A percentile compares a stretch with the other conserved stretches of the same genome.
phyloP scores from a whole-genome alignment of 139 green algal genomes.

The Tetratostichococcus sp. region DNA sequence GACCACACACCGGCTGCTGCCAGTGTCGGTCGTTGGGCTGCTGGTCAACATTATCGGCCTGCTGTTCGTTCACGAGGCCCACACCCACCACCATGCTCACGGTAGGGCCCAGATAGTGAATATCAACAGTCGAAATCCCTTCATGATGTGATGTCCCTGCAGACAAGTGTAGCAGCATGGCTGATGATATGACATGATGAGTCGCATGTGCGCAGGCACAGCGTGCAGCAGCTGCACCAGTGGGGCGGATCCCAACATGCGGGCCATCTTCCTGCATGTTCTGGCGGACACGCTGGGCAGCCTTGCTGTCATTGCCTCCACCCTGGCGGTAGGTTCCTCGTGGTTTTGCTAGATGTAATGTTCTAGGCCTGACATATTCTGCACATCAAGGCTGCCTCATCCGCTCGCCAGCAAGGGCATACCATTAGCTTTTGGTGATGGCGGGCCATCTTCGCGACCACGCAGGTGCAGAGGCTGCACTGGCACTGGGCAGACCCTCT shows the following conservation, averaged over 20 bases:
- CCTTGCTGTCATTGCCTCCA: constrained; percentile 35
- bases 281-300: constrained; percentile 40
- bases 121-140: too few species aligned
- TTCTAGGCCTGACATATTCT: too few species aligned
- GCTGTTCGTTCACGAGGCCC: constrained; percentile 39
- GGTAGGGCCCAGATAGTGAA: neutral
- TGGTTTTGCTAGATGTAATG: too few species aligned
- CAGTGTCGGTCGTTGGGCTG: constrained; percentile 30
- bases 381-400: too few species aligned
- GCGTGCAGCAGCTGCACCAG: neutral
- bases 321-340: constrained; percentile 19
- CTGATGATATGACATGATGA: too few species aligned
- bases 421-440: too few species aligned
- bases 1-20: constrained; percentile 31
- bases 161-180: too few species aligned
- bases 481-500: constrained; percentile 39
- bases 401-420: too few species aligned
- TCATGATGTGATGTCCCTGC: too few species aligned
- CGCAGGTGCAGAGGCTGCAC: constrained; percentile 22
- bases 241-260: constrained; percentile 33
- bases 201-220: constrained; percentile 1
- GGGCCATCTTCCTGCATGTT: constrained; percentile 41
- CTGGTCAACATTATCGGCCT: constrained; percentile 39
- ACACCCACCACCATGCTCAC: constrained; percentile 20
- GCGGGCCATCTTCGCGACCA: neutral